Conservation (phyloP, 2,329 filamentous ascomycete species). For the Pseudocercospora eumusae region DNA sequence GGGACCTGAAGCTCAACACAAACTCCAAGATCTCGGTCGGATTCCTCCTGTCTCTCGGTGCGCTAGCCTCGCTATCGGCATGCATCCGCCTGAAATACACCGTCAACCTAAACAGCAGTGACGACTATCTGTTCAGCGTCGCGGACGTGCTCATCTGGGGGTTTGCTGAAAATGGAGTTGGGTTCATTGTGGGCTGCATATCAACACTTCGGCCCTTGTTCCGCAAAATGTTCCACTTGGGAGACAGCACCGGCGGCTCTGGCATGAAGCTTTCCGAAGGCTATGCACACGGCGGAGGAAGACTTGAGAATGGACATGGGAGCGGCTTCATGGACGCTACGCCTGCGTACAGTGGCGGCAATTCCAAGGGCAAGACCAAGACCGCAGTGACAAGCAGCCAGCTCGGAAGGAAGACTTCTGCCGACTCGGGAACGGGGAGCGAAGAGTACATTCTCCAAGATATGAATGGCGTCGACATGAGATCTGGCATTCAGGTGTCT, state of each 20-base stretch:
- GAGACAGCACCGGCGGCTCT: conserved; percentile 16
- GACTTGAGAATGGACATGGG: conserved; percentile 8
- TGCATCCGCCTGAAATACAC: conserved; percentile 43
- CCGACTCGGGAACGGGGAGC: conserved; percentile 17
- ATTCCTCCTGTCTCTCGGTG: conserved; percentile 42
- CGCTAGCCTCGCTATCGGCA: conserved; percentile 38
- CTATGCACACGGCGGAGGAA: not conserved
- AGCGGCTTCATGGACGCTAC: not conserved
- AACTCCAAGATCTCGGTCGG: conserved; percentile 46
- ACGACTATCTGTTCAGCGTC: conserved; percentile 40
- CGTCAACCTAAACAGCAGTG: conserved; percentile 37
- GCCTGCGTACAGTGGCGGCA: not conserved
- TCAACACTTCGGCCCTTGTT: conserved; percentile 42
- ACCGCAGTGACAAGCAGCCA: conserved; percentile 24
- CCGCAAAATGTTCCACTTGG: conserved; percentile 30
- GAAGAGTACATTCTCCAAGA: conserved; percentile 30
- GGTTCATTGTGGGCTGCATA: conserved; percentile 41
- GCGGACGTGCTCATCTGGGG: conserved; percentile 43
- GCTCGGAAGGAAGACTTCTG: conserved; percentile 20
- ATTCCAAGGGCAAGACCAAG: conserved; percentile 15
- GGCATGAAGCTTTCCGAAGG: conserved; percentile 16
- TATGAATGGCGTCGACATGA: conserved; percentile 13
- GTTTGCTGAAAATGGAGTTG: conserved; percentile 42
- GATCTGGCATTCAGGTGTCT: conserved; percentile 25
- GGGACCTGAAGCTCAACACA: conserved; percentile 46